These are phyloP conservation scores for Cymodocea nodosa DNA, from an alignment of 116 monocot genomes.

Conservation along the genomic window DNA sequence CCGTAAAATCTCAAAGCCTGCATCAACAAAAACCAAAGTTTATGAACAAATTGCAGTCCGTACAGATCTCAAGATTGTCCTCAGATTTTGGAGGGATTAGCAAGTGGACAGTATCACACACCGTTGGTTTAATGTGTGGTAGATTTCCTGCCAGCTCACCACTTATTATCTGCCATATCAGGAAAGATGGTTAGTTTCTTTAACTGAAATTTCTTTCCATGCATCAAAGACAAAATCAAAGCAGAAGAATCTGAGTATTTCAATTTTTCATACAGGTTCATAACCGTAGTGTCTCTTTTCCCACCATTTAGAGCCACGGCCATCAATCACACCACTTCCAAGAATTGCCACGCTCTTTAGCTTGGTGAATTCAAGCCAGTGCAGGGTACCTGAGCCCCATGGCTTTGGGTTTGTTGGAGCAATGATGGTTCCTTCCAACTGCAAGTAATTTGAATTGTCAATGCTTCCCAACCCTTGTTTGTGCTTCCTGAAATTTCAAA, in stretches of 20 bases:
- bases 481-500: background rate
- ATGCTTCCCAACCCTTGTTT: background rate
- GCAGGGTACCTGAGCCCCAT: conserved; percentile 46
- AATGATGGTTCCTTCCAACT: conserved; percentile 76
- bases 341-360: conserved; percentile 56
- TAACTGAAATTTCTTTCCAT: background rate
- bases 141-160: conserved; percentile 8
- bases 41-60: background rate
- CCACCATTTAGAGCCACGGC: conserved; percentile 62
- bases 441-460: conserved; percentile 10
- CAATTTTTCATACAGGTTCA: conserved; percentile 14
- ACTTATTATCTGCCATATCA: conserved; percentile 16
- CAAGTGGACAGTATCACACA: conserved; percentile 3
- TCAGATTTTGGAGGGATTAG: background rate
- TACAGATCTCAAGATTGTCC: no score
- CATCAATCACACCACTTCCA: conserved; percentile 48
- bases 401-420: conserved; percentile 45
- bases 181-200: background rate
- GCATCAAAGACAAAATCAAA: background rate
- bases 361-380: conserved; percentile 82
- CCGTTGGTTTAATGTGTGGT: conserved; percentile 44
- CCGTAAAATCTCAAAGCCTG: conserved; percentile 73
- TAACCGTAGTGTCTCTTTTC: conserved; percentile 13
- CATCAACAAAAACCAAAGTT: background rate
- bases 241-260: background rate